A percentile compares a stretch with the other conserved stretches of the same genome.
Evolutionary conservation across 768 basidiomycete species (phyloP).

Genomic region (Pleurotus ostreatus): DNA sequence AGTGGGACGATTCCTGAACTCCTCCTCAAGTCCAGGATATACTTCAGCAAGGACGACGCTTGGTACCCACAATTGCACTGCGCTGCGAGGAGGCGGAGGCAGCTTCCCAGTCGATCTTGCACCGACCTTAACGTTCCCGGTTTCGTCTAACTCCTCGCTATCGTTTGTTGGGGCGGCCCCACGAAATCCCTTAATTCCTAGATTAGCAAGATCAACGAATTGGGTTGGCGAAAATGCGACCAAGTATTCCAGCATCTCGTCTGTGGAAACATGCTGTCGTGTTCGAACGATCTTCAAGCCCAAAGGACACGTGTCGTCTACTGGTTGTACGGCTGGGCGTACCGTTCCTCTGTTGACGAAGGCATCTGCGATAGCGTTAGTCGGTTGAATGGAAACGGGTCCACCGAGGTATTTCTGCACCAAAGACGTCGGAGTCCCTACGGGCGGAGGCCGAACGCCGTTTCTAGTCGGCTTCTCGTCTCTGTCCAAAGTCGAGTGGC

Average conservation of each 20-base stretch:
- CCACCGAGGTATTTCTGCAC: constrained; percentile 19
- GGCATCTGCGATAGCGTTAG: constrained; percentile 16
- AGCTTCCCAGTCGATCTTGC: constrained; percentile 24
- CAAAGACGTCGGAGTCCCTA: constrained; percentile 18
- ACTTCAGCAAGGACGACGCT: constrained; percentile 52
- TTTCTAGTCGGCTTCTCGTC: constrained; percentile 28
- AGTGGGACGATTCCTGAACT: constrained; percentile 34
- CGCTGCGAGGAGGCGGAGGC: constrained; percentile 35
- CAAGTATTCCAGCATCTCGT: constrained; percentile 56
- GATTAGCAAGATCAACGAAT: constrained; percentile 45
- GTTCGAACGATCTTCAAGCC: constrained; percentile 38
- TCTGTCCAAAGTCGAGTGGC: constrained; percentile 43
- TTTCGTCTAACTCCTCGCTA: neutral
- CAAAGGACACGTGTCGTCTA: constrained; percentile 31
- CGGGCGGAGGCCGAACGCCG: constrained; percentile 10
- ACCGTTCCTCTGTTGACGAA: constrained; percentile 22
- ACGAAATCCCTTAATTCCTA: constrained; percentile 39
- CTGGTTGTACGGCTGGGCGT: constrained; percentile 19
- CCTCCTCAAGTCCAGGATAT: constrained; percentile 46
- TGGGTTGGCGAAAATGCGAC: constrained; percentile 51
- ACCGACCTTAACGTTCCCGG: neutral
- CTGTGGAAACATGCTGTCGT: constrained; percentile 57
- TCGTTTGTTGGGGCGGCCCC: constrained; percentile 12
- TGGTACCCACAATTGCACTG: constrained; percentile 59
- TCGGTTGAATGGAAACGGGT: neutral